Conservation (phyloP, 108 stramenopile species). For the Schizochytrium sp. region DNA sequence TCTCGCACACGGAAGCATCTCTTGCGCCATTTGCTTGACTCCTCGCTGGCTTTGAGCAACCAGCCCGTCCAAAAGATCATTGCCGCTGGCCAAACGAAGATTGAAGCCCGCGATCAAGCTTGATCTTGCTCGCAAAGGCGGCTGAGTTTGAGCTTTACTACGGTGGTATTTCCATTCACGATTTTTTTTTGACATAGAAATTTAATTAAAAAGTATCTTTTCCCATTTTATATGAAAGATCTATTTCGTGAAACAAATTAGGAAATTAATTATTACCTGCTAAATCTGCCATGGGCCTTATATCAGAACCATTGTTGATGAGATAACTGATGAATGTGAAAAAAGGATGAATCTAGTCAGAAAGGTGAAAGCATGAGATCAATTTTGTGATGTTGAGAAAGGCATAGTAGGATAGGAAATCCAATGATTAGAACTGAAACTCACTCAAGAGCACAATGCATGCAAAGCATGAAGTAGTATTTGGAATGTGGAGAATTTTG, state of each 20-base stretch:
- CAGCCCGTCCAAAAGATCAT: slow-evolving; percentile 57
- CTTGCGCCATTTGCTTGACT: slow-evolving; percentile 58
- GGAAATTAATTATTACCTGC: too few species aligned
- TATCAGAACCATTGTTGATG: not conserved
- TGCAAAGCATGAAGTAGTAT: too few species aligned
- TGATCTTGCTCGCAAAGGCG: too few species aligned
- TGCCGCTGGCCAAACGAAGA: not conserved
- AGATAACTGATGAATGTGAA: not conserved
- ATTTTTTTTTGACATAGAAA: too few species aligned
- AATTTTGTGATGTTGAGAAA: not conserved
- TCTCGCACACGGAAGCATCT: slow-evolving; percentile 57
- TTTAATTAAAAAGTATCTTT: too few species aligned
- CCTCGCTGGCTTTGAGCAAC: slow-evolving; percentile 45
- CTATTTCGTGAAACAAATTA: too few species aligned
- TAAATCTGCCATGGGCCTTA: not conserved
- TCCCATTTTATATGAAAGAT: too few species aligned
- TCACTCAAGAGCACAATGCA: too few species aligned
- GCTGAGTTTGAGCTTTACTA: too few species aligned
- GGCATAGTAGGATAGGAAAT: not conserved
- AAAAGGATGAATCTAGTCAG: not conserved
- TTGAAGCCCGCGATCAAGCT: not conserved
- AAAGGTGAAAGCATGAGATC: slow-evolving; percentile 15
- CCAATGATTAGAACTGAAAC: not conserved
- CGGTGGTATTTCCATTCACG: too few species aligned
- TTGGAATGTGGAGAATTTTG: too few species aligned